A percentile compares a stretch with the other conserved stretches of the same genome.
phyloP scores from a whole-genome alignment of 176 grass and related monocot species.

The maize (Zea mays) region Zm-B73-REFERENCE-NAM-5.0 NC_050100.1:222144001-222144500 shows the following conservation, averaged over 20 bases:
- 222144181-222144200: background rate
- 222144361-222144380: background rate
- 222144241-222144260: background rate
- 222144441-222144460: too few species aligned
- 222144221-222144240: constrained; percentile 1
- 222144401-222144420: background rate
- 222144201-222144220: background rate
- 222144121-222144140: background rate
- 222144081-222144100: background rate
- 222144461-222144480: too few species aligned
- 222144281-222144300: background rate
- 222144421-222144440: too few species aligned
- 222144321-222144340: background rate
- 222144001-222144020: too few species aligned
- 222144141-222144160: background rate
- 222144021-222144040: too few species aligned
- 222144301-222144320: background rate
- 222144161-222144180: background rate
- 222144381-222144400: constrained; percentile 9
- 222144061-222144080: too few species aligned
- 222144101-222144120: background rate
- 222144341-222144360: background rate
- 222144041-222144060: too few species aligned
- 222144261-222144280: too few species aligned
- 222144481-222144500: too few species aligned